These are phyloP conservation scores for Paraphaeosphaeria minitans DNA, from an alignment of 2,329 filamentous ascomycete genomes.

Conservation along the genomic window DNA sequence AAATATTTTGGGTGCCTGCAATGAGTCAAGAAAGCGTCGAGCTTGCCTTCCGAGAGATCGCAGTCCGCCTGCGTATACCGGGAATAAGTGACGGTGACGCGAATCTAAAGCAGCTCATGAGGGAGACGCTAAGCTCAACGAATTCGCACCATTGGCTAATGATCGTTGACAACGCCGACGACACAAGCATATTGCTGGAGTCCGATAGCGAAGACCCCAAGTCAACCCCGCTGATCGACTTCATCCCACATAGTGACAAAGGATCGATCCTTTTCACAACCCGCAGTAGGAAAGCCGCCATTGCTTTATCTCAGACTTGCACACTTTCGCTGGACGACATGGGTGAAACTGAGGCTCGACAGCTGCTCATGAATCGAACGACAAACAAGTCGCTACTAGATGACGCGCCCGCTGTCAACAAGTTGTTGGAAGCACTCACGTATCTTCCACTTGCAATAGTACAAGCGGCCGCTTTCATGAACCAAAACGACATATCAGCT, in stretches of 20 bases:
- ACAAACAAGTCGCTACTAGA: constrained; percentile 13
- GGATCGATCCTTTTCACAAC: background rate
- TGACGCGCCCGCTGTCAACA: constrained; percentile 11
- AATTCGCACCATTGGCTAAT: background rate
- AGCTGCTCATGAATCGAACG: background rate
- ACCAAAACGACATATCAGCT: constrained; percentile 22
- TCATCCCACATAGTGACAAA: background rate
- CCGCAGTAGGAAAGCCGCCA: background rate
- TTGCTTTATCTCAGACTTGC: background rate
- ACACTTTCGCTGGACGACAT: background rate
- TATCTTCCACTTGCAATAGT: constrained; percentile 16
- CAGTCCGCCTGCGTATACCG: background rate
- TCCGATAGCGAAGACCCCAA: background rate
- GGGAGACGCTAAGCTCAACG: background rate
- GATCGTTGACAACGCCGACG: constrained; percentile 1
- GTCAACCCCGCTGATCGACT: background rate
- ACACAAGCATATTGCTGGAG: background rate
- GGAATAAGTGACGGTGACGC: background rate
- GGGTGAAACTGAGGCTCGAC: background rate
- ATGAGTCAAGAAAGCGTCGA: background rate
- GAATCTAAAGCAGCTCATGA: background rate
- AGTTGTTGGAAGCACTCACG: constrained; percentile 35
- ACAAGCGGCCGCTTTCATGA: constrained; percentile 37
- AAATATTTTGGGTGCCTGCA: background rate
- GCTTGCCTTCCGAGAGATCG: background rate